Conservation (phyloP, 352 stramenopile genomes). For the Globisporangium spiculum region DNA sequence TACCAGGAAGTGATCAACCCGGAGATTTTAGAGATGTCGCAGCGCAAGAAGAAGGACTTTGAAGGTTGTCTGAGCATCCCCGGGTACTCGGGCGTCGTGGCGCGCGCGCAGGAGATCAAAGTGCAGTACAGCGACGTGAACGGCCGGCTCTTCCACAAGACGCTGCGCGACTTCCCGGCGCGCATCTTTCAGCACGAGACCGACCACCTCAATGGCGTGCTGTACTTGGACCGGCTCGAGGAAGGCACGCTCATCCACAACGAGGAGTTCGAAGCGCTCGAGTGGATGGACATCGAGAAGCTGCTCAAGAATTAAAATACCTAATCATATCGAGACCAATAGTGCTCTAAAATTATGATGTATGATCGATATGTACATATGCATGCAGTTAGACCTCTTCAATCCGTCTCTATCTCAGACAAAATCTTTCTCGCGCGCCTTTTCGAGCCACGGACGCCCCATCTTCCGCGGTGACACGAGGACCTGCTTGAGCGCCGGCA, state of each 20-base stretch:
- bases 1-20: conserved; percentile 83
- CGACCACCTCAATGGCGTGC: conserved; percentile 73
- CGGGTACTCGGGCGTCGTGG: conserved; percentile 74
- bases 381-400: not conserved
- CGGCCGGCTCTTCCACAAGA: conserved; percentile 51
- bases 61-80: conserved; percentile 83
- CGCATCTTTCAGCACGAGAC: conserved; percentile 85
- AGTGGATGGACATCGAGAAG: conserved; percentile 57
- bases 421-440: conserved; percentile 19
- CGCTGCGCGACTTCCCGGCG: conserved; percentile 68
- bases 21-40: conserved; percentile 56
- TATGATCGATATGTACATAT: conserved; percentile 17
- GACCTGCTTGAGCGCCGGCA: conserved; percentile 26
- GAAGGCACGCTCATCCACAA: conserved; percentile 76
- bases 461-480: conserved; percentile 23
- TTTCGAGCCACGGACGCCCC: conserved; percentile 22
- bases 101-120: conserved; percentile 54
- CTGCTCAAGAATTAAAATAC: conserved; percentile 39
- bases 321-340: not conserved
- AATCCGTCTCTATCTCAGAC: not conserved
- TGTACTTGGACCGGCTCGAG: conserved; percentile 77
- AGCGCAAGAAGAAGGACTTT: conserved; percentile 65
- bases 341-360: not conserved
- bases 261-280: conserved; percentile 71
- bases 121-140: conserved; percentile 61